Evolutionary conservation across 352 stramenopile species (phyloP).

Genomic region (Pythium utonaiense): DNA sequence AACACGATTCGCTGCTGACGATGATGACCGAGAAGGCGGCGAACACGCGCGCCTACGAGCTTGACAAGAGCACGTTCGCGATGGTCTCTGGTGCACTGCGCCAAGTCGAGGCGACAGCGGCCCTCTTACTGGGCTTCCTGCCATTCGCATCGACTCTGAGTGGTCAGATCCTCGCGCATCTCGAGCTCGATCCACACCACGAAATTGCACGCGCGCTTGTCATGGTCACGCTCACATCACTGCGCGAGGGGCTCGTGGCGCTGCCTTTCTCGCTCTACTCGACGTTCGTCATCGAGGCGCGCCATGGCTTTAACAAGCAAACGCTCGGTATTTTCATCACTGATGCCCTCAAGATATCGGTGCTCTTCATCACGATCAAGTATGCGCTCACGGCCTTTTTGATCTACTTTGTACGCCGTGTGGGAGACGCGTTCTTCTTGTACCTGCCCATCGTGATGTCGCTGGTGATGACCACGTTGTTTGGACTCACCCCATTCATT

Average conservation of each 20-base stretch:
- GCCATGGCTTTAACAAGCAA: conserved; percentile 98
- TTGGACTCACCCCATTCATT: conserved; percentile 51
- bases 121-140: conserved; percentile 90
- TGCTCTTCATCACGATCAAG: conserved; percentile 71
- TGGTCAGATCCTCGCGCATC: conserved; percentile 38
- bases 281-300: conserved; percentile 95
- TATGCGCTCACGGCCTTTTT: conserved; percentile 49
- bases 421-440: conserved; percentile 63
- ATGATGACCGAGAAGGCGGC: conserved; percentile 88
- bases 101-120: conserved; percentile 69
- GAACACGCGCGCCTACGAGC: conserved; percentile 88
- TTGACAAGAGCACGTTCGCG: conserved; percentile 94
- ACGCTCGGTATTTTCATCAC: conserved; percentile 91
- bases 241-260: conserved; percentile 46
- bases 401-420: conserved; percentile 70
- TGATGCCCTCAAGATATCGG: conserved; percentile 92
- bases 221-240: conserved; percentile 51
- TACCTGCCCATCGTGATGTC: conserved; percentile 84
- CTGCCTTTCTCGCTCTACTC: conserved; percentile 86
- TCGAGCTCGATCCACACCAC: conserved; percentile 52
- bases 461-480: background rate
- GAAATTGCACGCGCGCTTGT: conserved; percentile 79
- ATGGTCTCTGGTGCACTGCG: conserved; percentile 87
- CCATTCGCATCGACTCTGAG: conserved; percentile 92
- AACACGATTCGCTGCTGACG: conserved; percentile 53